Evolutionary conservation across 139 green algal genomes (phyloP), one percentile per base, ranked within the genome.

Genomic region (Micromonas pusilla): DNA sequence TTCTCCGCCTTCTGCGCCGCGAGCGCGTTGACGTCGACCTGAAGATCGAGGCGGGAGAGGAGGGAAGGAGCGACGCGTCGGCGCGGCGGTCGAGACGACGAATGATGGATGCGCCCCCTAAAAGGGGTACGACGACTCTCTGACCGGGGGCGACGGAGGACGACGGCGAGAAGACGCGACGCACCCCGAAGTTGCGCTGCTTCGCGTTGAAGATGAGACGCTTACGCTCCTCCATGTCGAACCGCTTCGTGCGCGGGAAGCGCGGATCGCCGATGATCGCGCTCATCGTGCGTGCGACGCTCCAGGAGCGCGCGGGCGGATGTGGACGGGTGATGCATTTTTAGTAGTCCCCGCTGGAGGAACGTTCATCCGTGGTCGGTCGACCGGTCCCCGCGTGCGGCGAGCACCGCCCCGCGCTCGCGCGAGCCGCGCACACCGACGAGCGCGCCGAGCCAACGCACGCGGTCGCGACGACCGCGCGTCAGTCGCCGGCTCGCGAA

Each of bases 161-260:
- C 62, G 62, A 21, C 52, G 52, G 52, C 52, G n/a, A n/a, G n/a
- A n/a, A n/a, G n/a, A n/a, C n/a, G 52, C 21, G 38, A 20, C 85
- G 52, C 70, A 92, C 88, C 79, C 88, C 89, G 31, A 91, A 91
- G 4, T 83, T 87, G 23, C 89, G 72, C 45, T 73, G 81, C 70
- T 93, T 93, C 0, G 87, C 89, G 65, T 93, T 86, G 52, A 91
- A 66, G 0, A 93, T 82, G 21, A 87, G 83, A 57, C 80, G 83
- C 0, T 92, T 62, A 9, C 89, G 80, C 30, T 84, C 77, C 0
- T 86, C 82, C 68, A 91, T 86, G 36, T 92, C 83, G 73, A 70
- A 32, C 63, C 63, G 26, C 26, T 33, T 32, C 9, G 63, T 70
- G 26, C 63, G 26, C 13, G 63, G 19, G 63, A 70, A 70, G 9